Conservation (phyloP, 257 asterid genomes). For the Gardenia jasminoides region DNA sequence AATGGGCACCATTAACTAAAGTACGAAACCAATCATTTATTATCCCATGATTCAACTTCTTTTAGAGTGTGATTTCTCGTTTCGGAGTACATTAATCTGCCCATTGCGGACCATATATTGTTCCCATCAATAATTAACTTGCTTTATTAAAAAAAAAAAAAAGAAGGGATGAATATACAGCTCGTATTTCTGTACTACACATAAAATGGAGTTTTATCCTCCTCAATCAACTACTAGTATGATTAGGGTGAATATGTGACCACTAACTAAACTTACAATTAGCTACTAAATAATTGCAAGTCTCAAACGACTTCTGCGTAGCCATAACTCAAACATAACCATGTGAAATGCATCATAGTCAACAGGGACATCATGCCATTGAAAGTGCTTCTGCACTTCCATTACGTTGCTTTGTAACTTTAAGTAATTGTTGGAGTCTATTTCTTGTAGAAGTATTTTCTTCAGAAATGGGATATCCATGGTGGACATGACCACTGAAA, state of each 20-base stretch:
- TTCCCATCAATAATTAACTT: not conserved
- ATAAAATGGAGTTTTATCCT: not conserved
- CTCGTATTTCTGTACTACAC: not conserved
- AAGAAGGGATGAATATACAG: not conserved
- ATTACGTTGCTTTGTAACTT: constrained; percentile 61
- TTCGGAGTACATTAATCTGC: not conserved
- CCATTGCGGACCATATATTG: not conserved
- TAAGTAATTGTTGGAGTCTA: constrained; percentile 34
- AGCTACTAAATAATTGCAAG: not conserved
- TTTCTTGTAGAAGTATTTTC: constrained; percentile 37
- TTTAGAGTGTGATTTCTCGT: no score
- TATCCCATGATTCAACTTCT: not conserved
- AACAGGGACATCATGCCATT: constrained; percentile 50
- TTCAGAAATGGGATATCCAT: constrained; percentile 61
- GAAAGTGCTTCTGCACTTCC: constrained; percentile 64
- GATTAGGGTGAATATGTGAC: not conserved
- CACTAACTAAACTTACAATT: not conserved
- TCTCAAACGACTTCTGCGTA: constrained; percentile 58
- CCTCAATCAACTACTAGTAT: not conserved
- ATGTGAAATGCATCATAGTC: constrained; percentile 78
- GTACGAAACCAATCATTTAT: no score
- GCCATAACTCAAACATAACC: constrained; percentile 88
- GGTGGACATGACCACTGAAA: constrained; percentile 55
- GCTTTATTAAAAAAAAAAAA: no score
- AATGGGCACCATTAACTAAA: no score